Evolutionary conservation across 2,329 filamentous ascomycete genomes (phyloP).

Genomic region (Penicillium sumatraense): DNA sequence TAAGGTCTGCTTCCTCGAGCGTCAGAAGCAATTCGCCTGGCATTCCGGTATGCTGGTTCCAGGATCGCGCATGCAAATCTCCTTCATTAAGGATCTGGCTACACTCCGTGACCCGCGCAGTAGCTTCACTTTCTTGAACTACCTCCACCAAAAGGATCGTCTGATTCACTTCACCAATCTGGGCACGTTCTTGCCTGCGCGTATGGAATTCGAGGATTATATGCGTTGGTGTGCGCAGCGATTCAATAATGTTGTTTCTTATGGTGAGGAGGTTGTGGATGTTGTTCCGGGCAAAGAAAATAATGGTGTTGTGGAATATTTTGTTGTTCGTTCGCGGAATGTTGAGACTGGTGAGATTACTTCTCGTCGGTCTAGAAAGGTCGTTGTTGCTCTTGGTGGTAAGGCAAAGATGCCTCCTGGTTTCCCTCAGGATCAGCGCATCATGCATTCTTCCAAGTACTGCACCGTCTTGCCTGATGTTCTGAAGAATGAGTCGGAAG

Average conservation of each 20-base stretch:
- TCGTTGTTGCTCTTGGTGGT: slow-evolving; percentile 69
- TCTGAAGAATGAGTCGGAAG: slow-evolving; percentile 42
- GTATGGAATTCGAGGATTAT: slow-evolving; percentile 93
- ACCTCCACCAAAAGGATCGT: slow-evolving; percentile 79
- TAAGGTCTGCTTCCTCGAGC: slow-evolving; percentile 85
- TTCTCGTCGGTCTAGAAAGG: slow-evolving; percentile 51
- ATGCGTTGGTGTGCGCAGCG: slow-evolving; percentile 86
- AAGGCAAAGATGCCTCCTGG: slow-evolving; percentile 71
- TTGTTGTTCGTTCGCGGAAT: slow-evolving; percentile 70
- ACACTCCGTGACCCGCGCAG: slow-evolving; percentile 85
- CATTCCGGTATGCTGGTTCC: slow-evolving; percentile 94
- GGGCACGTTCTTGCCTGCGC: slow-evolving; percentile 81
- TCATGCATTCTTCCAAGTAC: slow-evolving; percentile 91
- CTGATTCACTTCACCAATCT: slow-evolving; percentile 91
- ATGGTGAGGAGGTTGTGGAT: slow-evolving; percentile 76
- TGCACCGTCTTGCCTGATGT: slow-evolving; percentile 51
- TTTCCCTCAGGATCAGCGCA: slow-evolving; percentile 70
- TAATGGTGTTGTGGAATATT: slow-evolving; percentile 62
- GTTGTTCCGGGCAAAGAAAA: slow-evolving; percentile 65
- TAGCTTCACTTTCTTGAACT: slow-evolving; percentile 94
- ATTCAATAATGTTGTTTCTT: slow-evolving; percentile 75
- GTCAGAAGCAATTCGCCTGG: slow-evolving; percentile 83
- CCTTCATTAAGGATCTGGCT: slow-evolving; percentile 94
- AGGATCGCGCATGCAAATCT: slow-evolving; percentile 96
- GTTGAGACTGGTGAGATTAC: slow-evolving; percentile 50